Conservation (phyloP, 495 filamentous ascomycete genomes). For the Geopyxis carbonaria region DNA sequence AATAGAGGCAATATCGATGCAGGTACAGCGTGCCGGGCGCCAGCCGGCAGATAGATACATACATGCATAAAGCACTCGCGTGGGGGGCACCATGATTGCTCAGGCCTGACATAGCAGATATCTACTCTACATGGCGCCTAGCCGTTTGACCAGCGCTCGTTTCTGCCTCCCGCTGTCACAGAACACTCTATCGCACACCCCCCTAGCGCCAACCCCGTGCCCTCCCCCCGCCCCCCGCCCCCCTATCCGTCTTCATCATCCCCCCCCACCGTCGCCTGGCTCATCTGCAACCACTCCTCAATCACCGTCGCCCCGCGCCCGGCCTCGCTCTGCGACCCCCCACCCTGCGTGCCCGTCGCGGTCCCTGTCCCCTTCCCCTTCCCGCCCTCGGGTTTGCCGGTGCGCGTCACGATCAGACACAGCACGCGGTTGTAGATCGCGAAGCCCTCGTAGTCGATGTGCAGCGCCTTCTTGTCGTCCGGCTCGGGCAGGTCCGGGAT, state of each 20-base stretch:
- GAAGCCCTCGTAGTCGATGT: constrained; percentile 84
- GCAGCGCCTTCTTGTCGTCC: constrained; percentile 82
- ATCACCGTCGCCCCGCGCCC: constrained; percentile 8
- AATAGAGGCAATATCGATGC: too few species aligned
- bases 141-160: too few species aligned
- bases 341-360: constrained; percentile 16
- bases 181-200: too few species aligned
- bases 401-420: constrained; percentile 74
- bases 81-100: too few species aligned
- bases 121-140: too few species aligned
- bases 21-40: too few species aligned
- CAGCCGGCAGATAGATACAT: too few species aligned
- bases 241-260: constrained; percentile 5
- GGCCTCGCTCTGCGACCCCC: background rate
- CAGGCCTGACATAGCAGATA: too few species aligned
- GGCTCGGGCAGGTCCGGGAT: too few species aligned
- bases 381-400: constrained; percentile 27
- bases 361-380: constrained; percentile 8
- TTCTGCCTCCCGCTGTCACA: too few species aligned
- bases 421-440: constrained; percentile 82
- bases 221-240: constrained; percentile 9
- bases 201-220: too few species aligned
- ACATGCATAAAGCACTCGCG: too few species aligned
- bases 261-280: constrained; percentile 14
- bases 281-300: constrained; percentile 25